Evolutionary conservation across 1,139 yeast species (phyloP).

Genomic region (Suhomyces panamericanus): DNA sequence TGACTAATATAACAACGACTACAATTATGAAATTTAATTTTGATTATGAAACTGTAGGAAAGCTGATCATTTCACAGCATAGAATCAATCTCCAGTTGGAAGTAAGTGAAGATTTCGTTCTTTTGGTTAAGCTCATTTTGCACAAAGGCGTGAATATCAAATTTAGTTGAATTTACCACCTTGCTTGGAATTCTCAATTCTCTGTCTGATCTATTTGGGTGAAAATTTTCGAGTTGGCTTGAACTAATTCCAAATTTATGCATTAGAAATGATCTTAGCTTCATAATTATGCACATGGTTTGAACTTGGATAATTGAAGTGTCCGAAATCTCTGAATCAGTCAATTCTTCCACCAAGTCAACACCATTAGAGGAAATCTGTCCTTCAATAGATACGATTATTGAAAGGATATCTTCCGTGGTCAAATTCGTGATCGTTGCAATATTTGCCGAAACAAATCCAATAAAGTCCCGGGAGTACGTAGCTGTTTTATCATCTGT

Average conservation of each 20-base stretch:
- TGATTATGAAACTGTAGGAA: too few species aligned
- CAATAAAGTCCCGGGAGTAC: slow-evolving; percentile 28
- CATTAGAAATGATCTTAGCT: slow-evolving; percentile 22
- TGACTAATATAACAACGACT: too few species aligned
- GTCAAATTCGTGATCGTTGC: slow-evolving; percentile 36
- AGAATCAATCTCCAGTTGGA: not conserved
- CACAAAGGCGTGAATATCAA: not conserved
- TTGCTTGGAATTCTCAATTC: slow-evolving; percentile 30
- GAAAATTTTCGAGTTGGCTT: slow-evolving; percentile 24
- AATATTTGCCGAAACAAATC: slow-evolving; percentile 40
- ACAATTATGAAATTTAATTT: too few species aligned
- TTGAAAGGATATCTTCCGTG: slow-evolving; percentile 38
- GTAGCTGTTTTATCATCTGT: not conserved
- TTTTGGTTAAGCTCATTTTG: not conserved
- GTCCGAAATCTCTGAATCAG: not conserved
- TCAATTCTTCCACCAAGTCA: slow-evolving; percentile 27
- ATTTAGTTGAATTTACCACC: not conserved
- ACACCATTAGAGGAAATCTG: slow-evolving; percentile 31
- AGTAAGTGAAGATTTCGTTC: not conserved
- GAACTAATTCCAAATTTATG: slow-evolving; percentile 24
- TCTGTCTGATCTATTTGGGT: slow-evolving; percentile 26
- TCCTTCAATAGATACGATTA: slow-evolving; percentile 19
- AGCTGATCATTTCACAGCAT: not conserved
- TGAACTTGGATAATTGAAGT: slow-evolving; percentile 19
- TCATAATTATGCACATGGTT: slow-evolving; percentile 22